phyloP scores from a whole-genome alignment of 768 basidiomycete species.

The Leucosporidium yakuticum region DNA sequence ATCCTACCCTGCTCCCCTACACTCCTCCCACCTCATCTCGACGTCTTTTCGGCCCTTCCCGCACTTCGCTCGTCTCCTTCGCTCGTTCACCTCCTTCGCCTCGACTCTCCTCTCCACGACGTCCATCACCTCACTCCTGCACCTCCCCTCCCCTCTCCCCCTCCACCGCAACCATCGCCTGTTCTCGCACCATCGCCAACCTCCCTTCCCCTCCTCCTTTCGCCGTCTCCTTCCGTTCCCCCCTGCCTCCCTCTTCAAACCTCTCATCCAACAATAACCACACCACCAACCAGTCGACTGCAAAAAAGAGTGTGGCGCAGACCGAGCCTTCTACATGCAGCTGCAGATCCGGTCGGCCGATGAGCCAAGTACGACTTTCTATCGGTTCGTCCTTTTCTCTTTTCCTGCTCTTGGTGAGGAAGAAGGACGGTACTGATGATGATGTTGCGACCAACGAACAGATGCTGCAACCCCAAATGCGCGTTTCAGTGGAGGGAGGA shows the following conservation, averaged over 20 bases:
- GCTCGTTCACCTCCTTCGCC: too few species aligned
- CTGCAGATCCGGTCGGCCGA: constrained; percentile 66
- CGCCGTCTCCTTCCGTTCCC: not conserved
- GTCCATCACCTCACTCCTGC: too few species aligned
- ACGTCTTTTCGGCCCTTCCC: too few species aligned
- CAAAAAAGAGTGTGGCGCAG: constrained; percentile 71
- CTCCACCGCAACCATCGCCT: too few species aligned
- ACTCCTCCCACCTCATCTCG: too few species aligned
- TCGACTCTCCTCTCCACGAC: too few species aligned
- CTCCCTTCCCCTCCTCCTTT: too few species aligned
- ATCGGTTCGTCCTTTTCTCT: constrained; percentile 26
- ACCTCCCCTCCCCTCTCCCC: too few species aligned
- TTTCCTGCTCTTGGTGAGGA: not conserved
- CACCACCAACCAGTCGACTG: constrained; percentile 28
- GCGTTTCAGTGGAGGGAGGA: constrained; percentile 35
- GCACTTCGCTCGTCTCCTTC: too few species aligned
- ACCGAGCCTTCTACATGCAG: constrained; percentile 87
- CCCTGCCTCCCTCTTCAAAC: not conserved
- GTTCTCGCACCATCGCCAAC: too few species aligned
- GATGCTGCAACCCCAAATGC: constrained; percentile 34
- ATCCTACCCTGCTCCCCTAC: too few species aligned
- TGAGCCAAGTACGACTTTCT: constrained; percentile 41
- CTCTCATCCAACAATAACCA: not conserved
- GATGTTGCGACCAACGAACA: not conserved
- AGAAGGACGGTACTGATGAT: not conserved